A percentile compares a stretch with the other conserved stretches of the same genome.
Conservation (phyloP, 2,329 filamentous ascomycete species). For the Cytospora mali region DNA sequence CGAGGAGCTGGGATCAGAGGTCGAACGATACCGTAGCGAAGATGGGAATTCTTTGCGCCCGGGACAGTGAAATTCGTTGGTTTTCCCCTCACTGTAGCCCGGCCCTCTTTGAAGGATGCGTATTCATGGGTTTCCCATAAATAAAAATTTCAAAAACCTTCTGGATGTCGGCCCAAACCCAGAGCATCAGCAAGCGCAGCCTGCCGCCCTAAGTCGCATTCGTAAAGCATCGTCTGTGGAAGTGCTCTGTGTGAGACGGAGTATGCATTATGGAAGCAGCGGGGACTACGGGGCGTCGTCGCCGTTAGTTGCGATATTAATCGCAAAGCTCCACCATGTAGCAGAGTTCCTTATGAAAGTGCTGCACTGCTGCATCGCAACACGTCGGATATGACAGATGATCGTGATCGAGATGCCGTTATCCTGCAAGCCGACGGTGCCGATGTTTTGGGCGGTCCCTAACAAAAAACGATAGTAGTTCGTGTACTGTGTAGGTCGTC, state of each 20-base stretch:
- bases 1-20: constrained; percentile 1
- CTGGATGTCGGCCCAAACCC: background rate
- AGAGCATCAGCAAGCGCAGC: constrained; percentile 1
- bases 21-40: background rate
- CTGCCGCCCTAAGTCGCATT: background rate
- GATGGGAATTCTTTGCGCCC: background rate
- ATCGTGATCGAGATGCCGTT: background rate
- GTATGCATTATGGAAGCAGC: background rate
- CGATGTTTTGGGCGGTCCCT: background rate
- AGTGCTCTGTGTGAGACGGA: background rate
- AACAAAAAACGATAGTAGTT: background rate
- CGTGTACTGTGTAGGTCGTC: too few relatives aligned
- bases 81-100: constrained; percentile 16
- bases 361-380: background rate
- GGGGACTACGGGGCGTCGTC: background rate
- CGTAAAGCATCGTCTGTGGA: background rate
- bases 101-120: constrained; percentile 16
- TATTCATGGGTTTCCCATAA: constrained; percentile 14
- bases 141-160: background rate
- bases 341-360: background rate
- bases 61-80: background rate
- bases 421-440: background rate
- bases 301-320: background rate
- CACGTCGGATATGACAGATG: background rate
- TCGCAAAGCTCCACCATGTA: background rate